Conservation (phyloP, 768 basidiomycete species). For the Steccherinum ochraceum region DNA sequence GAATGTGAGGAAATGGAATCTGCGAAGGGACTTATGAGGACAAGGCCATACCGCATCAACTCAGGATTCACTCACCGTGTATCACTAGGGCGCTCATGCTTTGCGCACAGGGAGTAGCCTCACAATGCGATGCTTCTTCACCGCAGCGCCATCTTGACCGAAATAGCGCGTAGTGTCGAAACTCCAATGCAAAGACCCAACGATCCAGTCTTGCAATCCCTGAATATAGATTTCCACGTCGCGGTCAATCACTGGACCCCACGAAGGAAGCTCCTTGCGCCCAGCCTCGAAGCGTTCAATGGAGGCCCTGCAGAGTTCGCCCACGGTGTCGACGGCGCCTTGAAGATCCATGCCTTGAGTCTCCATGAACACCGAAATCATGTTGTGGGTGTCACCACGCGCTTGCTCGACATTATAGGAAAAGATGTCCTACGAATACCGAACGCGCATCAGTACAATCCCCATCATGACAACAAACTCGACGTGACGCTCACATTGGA, state of each 20-base stretch:
- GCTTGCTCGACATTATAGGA: conserved; percentile 75
- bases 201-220: conserved; percentile 67
- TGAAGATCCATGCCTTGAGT: conserved; percentile 53
- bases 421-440: conserved; percentile 63
- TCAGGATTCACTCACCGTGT: neutral
- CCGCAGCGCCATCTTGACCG: conserved; percentile 44
- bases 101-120: conserved; percentile 26
- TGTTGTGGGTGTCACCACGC: conserved; percentile 60
- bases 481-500: conserved; percentile 24
- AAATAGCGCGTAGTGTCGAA: conserved; percentile 68
- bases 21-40: no score
- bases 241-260: conserved; percentile 53
- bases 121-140: conserved; percentile 50
- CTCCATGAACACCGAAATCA: conserved; percentile 65
- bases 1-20: no score
- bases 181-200: conserved; percentile 70
- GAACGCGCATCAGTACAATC: neutral
- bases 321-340: conserved; percentile 57
- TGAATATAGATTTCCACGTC: conserved; percentile 53
- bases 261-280: conserved; percentile 43
- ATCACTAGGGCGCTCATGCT: neutral
- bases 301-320: conserved; percentile 49
- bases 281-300: conserved; percentile 48
- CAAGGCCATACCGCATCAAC: no score
- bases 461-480: neutral